These are phyloP conservation scores for Diaporthe vexans DNA, from an alignment of 2,329 filamentous ascomycete genomes.

Conservation along the genomic window DNA sequence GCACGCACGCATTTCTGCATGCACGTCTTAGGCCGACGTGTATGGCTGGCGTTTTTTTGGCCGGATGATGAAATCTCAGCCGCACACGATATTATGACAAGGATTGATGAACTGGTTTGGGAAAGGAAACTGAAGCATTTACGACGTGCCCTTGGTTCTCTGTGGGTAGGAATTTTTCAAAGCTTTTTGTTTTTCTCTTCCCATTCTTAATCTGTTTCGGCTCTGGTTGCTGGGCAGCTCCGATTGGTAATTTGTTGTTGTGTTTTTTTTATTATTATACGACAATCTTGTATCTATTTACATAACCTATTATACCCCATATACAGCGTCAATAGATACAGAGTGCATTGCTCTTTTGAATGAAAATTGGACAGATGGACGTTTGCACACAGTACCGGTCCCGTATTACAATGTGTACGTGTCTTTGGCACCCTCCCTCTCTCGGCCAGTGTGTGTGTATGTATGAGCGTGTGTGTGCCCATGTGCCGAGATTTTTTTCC, in stretches of 20 bases:
- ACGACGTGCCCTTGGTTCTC: neutral
- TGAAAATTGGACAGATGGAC: neutral
- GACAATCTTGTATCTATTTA: conserved; percentile 27
- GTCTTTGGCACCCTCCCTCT: too few relatives aligned
- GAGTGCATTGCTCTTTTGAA: neutral
- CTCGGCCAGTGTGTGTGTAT: too few relatives aligned
- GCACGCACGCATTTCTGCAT: conserved; percentile 4
- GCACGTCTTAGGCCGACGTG: neutral
- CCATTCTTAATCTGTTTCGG: conserved; percentile 3
- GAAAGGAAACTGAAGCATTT: conserved; percentile 20
- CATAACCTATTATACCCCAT: conserved; percentile 30
- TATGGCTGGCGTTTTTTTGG: neutral
- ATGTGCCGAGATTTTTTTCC: neutral
- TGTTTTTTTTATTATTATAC: neutral
- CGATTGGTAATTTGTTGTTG: neutral
- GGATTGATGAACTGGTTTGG: conserved; percentile 12
- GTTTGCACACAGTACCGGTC: neutral
- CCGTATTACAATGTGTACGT: neutral
- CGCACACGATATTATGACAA: conserved; percentile 23
- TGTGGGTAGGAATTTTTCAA: neutral
- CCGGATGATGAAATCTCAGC: conserved; percentile 3
- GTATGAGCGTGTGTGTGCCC: too few relatives aligned
- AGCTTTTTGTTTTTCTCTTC: neutral
- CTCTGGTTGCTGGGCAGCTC: conserved; percentile 18
- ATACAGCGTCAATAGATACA: conserved; percentile 34